Percentiles rank a stretch among this genome's conserved stretches.
These are phyloP conservation scores for Chamaenerion angustifolium DNA, from an alignment of 345 rosid genomes.

Conservation along the genomic window DNA sequence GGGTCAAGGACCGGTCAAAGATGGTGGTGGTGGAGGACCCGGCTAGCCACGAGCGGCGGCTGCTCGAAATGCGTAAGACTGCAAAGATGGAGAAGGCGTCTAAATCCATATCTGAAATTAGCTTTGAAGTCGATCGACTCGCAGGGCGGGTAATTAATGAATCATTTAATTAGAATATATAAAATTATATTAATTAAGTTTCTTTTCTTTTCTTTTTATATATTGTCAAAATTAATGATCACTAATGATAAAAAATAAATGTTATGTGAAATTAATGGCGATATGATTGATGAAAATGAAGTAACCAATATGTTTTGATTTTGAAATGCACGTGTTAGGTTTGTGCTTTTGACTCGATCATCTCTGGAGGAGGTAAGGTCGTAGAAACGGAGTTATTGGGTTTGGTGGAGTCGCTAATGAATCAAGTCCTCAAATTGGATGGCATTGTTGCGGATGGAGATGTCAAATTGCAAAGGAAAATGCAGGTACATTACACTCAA, in stretches of 20 bases:
- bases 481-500: constrained; percentile 47
- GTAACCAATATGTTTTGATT: too few relatives aligned
- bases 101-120: constrained; percentile 74
- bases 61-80: constrained; percentile 64
- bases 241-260: too few relatives aligned
- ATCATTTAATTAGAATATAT: too few relatives aligned
- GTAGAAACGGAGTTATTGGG: constrained; percentile 57
- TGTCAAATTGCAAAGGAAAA: constrained; percentile 82
- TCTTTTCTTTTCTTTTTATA: too few relatives aligned
- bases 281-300: too few relatives aligned
- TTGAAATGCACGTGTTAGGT: too few relatives aligned
- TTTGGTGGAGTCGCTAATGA: constrained; percentile 76
- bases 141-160: constrained; percentile 51
- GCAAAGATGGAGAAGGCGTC: constrained; percentile 88
- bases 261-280: too few relatives aligned
- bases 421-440: constrained; percentile 78
- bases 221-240: too few relatives aligned
- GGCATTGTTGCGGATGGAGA: constrained; percentile 82
- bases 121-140: constrained; percentile 79
- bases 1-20: constrained; percentile 89
- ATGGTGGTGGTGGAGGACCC: constrained; percentile 80
- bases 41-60: constrained; percentile 75
- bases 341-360: constrained; percentile 60
- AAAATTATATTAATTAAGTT: too few relatives aligned
- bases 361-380: constrained; percentile 60